These are phyloP conservation scores for Phytophthora cactorum DNA, from an alignment of 352 stramenopile species.

Conservation along the genomic window DNA sequence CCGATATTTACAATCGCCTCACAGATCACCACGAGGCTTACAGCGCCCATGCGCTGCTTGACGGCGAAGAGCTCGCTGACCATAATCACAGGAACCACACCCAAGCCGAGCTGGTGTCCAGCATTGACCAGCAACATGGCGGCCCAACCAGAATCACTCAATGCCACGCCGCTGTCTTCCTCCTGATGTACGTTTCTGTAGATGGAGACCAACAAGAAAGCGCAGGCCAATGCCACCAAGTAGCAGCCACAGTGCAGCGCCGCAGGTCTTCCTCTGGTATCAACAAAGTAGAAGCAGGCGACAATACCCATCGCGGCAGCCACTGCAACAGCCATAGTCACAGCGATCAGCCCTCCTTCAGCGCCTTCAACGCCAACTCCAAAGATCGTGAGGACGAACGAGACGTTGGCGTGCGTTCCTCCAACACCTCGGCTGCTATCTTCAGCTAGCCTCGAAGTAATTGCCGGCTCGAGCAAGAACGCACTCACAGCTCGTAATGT, in stretches of 20 bases:
- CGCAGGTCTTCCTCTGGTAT: conserved; percentile 58
- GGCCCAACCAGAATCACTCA: conserved; percentile 67
- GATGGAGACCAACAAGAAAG: conserved; percentile 58
- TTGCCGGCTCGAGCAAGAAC: conserved; percentile 57
- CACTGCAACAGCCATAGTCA: conserved; percentile 49
- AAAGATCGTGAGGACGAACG: conserved; percentile 68
- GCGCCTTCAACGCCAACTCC: conserved; percentile 61
- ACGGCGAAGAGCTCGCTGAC: conserved; percentile 78
- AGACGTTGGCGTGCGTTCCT: conserved; percentile 26
- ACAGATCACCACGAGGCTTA: conserved; percentile 74
- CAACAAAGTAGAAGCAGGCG: conserved; percentile 70
- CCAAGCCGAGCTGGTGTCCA: conserved; percentile 70
- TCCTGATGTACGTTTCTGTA: conserved; percentile 34
- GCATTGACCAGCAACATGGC: conserved; percentile 68
- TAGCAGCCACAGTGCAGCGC: conserved; percentile 67
- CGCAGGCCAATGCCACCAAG: conserved; percentile 50
- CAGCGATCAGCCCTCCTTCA: conserved; percentile 55
- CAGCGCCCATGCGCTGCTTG: conserved; percentile 61
- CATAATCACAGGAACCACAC: conserved; percentile 61
- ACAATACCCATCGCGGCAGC: conserved; percentile 55
- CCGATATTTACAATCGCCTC: conserved; percentile 53
- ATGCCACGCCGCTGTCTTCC: conserved; percentile 27
- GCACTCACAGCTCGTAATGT: conserved; percentile 54
- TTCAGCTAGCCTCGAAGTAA: conserved; percentile 48
- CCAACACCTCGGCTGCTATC: conserved; percentile 30